Base-by-base conservation (phyloP, 306 rosid species). In the Ziziphus jujuba region DNA sequence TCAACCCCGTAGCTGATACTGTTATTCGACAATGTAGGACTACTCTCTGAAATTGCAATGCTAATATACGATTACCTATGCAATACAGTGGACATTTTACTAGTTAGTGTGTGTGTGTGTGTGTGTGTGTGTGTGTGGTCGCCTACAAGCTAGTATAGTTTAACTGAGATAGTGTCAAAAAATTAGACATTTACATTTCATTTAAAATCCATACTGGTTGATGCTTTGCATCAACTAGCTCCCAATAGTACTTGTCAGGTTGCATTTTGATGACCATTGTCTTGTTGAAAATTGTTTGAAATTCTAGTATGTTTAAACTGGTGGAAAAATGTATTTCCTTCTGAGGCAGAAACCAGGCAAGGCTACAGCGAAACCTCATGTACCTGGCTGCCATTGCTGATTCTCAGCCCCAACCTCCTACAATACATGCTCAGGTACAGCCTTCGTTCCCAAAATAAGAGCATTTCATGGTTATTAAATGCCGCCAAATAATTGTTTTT, bases 361-460 rank as follows among this genome's bases (percentile, higher is more conserved):
- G 90, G 83, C 85, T 95, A 16, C 99, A 95, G 87, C 61, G 99
- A 55, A 93, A 93, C 84, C 95, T 93, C 59, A 93, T 93, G 97
- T 93, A 93, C 82, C 81, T 93, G 15, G 99, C 99, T 69, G 99
- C 99, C 63, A 93, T 93, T 62, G 99, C 99, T 71, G 99, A 93
- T 82, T 93, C 99, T 70, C 99, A 93, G 76, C 99, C 99, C 58
- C 99, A 93, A 75, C 95, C 97, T 56, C 88, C 96, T 28, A 70
- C 84, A 45, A 85, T 93, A 84, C 74, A 88, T 45, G 82, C 95
- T 65, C 99, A 93, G 97, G 99, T 93, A 83, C 52, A 71, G 2
- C 5, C 49, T 23, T 15, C 43, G 59, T 60, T 75, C 56, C 56
- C 49, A 0, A 43, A 38, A 43, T 9, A 13, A 2, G 7, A 45